Base-by-base conservation (phyloP, 2,329 filamentous ascomycete genomes). In the Graphium sp. region DNA sequence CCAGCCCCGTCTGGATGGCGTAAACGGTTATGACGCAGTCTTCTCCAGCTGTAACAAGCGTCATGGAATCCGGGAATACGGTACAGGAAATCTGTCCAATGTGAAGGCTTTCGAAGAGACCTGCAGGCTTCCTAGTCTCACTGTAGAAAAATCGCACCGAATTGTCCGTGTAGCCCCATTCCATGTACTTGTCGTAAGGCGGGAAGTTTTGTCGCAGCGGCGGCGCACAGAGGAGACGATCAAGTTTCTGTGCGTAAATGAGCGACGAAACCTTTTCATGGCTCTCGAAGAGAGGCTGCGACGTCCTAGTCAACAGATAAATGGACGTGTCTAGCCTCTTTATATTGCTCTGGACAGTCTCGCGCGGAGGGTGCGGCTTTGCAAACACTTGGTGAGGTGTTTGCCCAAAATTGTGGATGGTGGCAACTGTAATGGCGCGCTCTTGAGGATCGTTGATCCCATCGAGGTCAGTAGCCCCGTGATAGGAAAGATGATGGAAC, bases 381-480 rank as follows among this genome's bases (percentile, higher is more conserved):
- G 72, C 68, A 48, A 95, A 98, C 11, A 95, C 78, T 48, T 98
- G 91, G 41, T 91, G 80, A 2, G 91, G 89, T 2, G 91, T 98
- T 49, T 98, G 89, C 1, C 89, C 89, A 49, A 98, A 98, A 41
- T 95, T 95, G 52, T 98, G 87, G 41, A 98, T 95, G 39, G 94
- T 92, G 19, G 83, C 83, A 30, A 93, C 94, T 1, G 84, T 87
- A 5, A 87, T 81, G 6, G 84, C 62, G 24, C 84, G 68, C 49
- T 95, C 85, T 32, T 87, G 72, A 1, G 81, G 78, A 45, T 95
- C 87, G 6, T 76, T 72, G 34, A 98, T 95, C 29, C 74, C 75
- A 48, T 98, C 89, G 5, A 98, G 58, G 47, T 98, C 82, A 37
- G 81, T 91, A 3, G 87, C 84, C 6, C 89, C 91, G 35, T 85